Evolutionary conservation across 1,284 basidiomycete genomes (phyloP), one percentile per base, ranked within the genome.

Genomic region (Anthracocystis panici-leucophaei): DNA sequence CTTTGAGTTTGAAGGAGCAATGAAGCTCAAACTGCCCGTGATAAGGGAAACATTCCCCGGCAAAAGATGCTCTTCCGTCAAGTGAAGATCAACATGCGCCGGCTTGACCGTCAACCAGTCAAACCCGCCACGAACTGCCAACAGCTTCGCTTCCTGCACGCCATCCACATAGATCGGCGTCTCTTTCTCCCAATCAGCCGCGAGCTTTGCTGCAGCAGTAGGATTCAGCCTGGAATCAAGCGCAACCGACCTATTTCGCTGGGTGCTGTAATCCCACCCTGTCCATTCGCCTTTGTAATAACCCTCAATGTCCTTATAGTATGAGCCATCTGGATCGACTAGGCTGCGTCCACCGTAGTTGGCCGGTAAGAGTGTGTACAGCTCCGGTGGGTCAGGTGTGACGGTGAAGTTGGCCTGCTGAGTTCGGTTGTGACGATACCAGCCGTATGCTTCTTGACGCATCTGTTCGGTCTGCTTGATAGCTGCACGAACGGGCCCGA

Each of bases 211-310:
- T 4, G 52, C 57, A 12, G 50, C 42, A 1, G 67, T 58, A 4
- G 27, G 55, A 25, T 71, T 75, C 18, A 75, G 33, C 35, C 50
- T 40, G 11, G 73, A 57, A 9, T 66, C 67, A 27, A 65, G 46
- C 5, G 73, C 73, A 5, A 67, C 21, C 9, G 64, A 60, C 10
- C 73, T 20, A 14, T 70, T 70, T 9, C 45, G 52, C 21, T 27
- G 20, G 6, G 74, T 66, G 29, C 63, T 68, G 27, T 69, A 63
- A n/a, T 76, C 69, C 63, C 65, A 73, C 2, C 66, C 74, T 4
- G 33, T 21, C 74, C 74, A 76, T 11, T 72, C 29, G 31, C 74
- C 74, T 46, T 69, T 76, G 62, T 72, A 76, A 48, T 68, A 76
- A 1, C 69, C 74, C 20, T 67, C 55, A 41, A 76, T 25, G 25